phyloP scores from a whole-genome alignment of 1,284 basidiomycete genomes.

The Cutaneotrichosporon cutaneum region DNA sequence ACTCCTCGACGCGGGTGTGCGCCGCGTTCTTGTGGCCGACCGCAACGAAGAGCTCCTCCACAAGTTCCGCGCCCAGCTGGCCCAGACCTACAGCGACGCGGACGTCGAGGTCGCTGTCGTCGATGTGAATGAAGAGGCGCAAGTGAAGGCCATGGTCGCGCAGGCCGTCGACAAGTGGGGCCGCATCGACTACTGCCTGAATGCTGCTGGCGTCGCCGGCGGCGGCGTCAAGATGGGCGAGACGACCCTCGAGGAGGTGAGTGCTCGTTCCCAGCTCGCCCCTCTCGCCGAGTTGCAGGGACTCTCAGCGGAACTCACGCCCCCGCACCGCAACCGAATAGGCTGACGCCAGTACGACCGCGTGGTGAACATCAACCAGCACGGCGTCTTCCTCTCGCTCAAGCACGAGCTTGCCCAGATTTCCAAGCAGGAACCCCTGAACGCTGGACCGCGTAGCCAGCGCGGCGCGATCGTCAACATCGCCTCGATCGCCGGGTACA shows the following conservation, averaged over 20 bases:
- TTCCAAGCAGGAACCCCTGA: constrained; percentile 22
- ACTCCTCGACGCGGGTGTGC: constrained; percentile 14
- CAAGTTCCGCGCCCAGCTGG: constrained; percentile 5
- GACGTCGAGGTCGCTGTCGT: constrained; percentile 12
- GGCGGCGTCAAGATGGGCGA: constrained; percentile 14
- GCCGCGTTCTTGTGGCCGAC: constrained; percentile 16
- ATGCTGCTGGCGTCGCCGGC: constrained; percentile 34
- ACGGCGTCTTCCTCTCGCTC: constrained; percentile 27
- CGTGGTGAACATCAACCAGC: constrained; percentile 33
- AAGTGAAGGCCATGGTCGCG: constrained; percentile 18
- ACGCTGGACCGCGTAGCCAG: constrained; percentile 20
- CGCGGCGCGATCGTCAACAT: constrained; percentile 29
- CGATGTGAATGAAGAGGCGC: constrained; percentile 21
- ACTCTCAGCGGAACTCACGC: too few relatives aligned
- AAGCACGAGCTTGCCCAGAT: constrained; percentile 25
- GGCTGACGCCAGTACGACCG: constrained; percentile 29
- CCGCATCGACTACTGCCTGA: constrained; percentile 40
- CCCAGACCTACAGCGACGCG: constrained; percentile 1
- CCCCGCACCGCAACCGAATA: too few relatives aligned
- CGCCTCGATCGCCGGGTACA: constrained; percentile 16
- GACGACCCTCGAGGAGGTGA: constrained; percentile 21
- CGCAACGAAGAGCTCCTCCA: constrained; percentile 16
- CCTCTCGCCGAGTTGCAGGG: too few relatives aligned
- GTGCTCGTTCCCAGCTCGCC: too few relatives aligned
- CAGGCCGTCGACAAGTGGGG: constrained; percentile 26